Conservation (phyloP, 345 rosid species). For the Nephelium lappaceum region DNA sequence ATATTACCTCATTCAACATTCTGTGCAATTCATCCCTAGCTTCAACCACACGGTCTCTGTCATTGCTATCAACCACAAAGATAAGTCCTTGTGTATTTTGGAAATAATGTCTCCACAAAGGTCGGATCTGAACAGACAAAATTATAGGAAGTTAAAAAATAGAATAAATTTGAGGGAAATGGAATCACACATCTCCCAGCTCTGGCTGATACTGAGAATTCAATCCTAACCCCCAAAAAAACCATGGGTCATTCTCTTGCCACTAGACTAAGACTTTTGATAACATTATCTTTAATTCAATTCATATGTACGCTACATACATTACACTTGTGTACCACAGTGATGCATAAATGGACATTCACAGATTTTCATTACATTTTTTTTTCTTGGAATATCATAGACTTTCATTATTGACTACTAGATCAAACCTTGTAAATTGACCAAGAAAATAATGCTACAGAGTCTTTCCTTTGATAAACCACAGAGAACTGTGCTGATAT, state of each 20-base stretch:
- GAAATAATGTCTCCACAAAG: conserved; percentile 83
- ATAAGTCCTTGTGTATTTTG: conserved; percentile 85
- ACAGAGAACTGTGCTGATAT: neutral
- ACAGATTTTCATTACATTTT: neutral
- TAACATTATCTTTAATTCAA: neutral
- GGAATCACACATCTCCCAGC: neutral
- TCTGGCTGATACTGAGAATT: neutral
- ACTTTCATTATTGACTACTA: neutral
- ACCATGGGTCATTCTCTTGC: neutral
- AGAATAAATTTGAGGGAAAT: neutral
- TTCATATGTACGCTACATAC: neutral
- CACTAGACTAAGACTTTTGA: neutral
- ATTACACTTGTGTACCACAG: neutral
- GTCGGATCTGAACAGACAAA: conserved; percentile 55
- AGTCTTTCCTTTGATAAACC: neutral
- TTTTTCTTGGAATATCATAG: too few species aligned
- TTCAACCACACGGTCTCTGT: conserved; percentile 80
- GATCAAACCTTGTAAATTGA: neutral
- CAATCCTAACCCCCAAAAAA: neutral
- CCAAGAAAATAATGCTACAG: neutral
- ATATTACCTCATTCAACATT: conserved; percentile 80
- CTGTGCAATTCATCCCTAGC: conserved; percentile 84
- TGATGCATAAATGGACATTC: neutral
- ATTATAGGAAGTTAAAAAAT: neutral
- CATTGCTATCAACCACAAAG: conserved; percentile 87